Evolutionary conservation across 768 basidiomycete species (phyloP).

Genomic region (Calocera viscosa): DNA sequence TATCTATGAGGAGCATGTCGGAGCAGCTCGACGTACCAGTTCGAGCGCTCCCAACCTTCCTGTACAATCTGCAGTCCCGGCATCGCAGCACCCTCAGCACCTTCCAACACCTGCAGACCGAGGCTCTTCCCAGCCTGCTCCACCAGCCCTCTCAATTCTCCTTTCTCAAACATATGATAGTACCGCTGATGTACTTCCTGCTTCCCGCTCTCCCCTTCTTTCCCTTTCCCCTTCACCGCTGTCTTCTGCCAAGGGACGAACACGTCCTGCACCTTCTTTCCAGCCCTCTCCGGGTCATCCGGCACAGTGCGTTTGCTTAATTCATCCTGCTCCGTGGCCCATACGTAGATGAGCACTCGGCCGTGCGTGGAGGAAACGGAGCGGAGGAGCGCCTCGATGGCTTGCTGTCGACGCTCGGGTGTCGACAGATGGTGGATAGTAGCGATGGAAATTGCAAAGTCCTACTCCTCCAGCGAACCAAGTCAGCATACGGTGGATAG

Average conservation of each 20-base stretch:
- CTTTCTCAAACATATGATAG: constrained; percentile 86
- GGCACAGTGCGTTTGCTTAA: constrained; percentile 62
- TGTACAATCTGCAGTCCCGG: constrained; percentile 53
- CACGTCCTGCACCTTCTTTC: constrained; percentile 52
- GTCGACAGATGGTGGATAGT: constrained; percentile 95
- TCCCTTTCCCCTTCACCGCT: constrained; percentile 3
- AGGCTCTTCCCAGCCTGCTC: constrained; percentile 48
- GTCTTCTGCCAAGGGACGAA: constrained; percentile 64
- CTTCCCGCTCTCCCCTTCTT: neutral
- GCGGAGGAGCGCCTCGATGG: constrained; percentile 58
- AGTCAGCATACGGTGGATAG: neutral
- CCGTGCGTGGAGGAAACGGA: constrained; percentile 57
- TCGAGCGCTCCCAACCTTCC: constrained; percentile 78
- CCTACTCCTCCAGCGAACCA: constrained; percentile 39
- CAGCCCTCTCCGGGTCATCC: constrained; percentile 16
- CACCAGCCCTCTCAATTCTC: constrained; percentile 59
- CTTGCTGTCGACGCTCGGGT: constrained; percentile 50
- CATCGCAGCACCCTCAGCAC: neutral
- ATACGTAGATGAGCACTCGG: constrained; percentile 83
- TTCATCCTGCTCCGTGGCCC: constrained; percentile 89
- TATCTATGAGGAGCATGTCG: constrained; percentile 19
- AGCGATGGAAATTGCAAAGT: constrained; percentile 93
- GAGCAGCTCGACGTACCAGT: constrained; percentile 69
- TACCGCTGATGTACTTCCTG: constrained; percentile 65
- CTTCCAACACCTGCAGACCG: constrained; percentile 35